phyloP scores from a whole-genome alignment of 139 green algal species.

The Picochlorum sp. region DNA sequence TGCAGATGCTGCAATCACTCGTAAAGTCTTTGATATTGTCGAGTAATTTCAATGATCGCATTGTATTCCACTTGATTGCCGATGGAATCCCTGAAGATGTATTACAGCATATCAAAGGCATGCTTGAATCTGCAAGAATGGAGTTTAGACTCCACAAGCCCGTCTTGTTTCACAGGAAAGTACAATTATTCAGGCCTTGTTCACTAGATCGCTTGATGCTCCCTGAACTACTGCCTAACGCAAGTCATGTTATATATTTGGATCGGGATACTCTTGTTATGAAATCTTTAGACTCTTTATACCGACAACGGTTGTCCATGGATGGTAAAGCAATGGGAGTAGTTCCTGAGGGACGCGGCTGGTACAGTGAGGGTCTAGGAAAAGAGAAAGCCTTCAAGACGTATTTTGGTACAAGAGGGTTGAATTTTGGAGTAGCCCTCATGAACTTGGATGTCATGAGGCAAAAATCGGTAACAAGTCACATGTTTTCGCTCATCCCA shows the following conservation, averaged over 20 bases:
- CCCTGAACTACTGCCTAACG: neutral
- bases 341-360: neutral
- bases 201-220: neutral
- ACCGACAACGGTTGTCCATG: neutral
- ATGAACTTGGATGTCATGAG: neutral
- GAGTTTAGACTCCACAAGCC: neutral
- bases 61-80: neutral
- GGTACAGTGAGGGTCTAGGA: neutral
- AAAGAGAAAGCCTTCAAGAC: neutral
- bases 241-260: neutral
- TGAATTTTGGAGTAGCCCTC: neutral
- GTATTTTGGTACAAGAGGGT: neutral
- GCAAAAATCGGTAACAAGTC: neutral
- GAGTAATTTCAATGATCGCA: neutral
- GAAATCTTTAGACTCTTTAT: neutral
- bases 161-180: neutral
- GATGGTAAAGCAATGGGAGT: neutral
- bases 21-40: neutral
- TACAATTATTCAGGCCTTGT: neutral
- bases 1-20: neutral
- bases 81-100: neutral
- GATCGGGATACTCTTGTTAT: neutral
- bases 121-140: neutral
- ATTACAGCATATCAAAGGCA: neutral
- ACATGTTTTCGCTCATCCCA: neutral